phyloP scores from a whole-genome alignment of 108 stramenopile genomes.

The Ochromonas danica region DNA sequence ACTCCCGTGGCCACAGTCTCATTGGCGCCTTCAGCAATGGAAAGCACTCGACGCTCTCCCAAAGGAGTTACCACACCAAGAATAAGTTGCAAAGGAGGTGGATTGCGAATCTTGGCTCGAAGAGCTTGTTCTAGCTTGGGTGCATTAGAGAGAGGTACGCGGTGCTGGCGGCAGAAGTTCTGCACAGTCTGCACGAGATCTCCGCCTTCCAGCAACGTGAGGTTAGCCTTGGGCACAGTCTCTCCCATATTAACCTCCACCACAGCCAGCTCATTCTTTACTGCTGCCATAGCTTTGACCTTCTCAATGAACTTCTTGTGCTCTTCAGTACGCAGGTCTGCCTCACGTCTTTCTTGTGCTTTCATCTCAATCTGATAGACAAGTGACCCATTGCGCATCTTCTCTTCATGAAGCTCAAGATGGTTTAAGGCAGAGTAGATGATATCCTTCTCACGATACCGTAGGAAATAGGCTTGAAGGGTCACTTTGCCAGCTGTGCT shows the following conservation, averaged over 20 bases:
- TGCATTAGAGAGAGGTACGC: background rate
- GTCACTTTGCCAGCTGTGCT: background rate
- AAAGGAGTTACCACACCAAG: background rate
- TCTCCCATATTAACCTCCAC: constrained; percentile 17
- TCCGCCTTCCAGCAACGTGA: constrained; percentile 18
- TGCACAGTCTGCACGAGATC: constrained; percentile 9
- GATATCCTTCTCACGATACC: constrained; percentile 25
- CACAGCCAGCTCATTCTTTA: background rate
- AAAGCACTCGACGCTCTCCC: constrained; percentile 11
- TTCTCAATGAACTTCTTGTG: constrained; percentile 23
- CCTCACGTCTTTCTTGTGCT: constrained; percentile 5
- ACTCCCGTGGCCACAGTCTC: constrained; percentile 18
- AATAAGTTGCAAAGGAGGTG: constrained; percentile 6
- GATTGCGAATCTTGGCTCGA: background rate
- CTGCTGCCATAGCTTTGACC: background rate
- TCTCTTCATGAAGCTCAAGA: background rate
- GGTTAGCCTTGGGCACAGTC: background rate
- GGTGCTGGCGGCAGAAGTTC: background rate
- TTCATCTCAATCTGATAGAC: constrained; percentile 25
- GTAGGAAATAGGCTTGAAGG: background rate
- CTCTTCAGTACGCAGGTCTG: background rate
- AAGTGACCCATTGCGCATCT: background rate
- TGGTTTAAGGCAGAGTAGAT: background rate
- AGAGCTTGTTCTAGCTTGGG: constrained; percentile 7
- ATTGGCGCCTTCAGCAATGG: constrained; percentile 12